Evolutionary conservation across 2,329 filamentous ascomycete species (phyloP).

Genomic region (Harringtonia aguacate): DNA sequence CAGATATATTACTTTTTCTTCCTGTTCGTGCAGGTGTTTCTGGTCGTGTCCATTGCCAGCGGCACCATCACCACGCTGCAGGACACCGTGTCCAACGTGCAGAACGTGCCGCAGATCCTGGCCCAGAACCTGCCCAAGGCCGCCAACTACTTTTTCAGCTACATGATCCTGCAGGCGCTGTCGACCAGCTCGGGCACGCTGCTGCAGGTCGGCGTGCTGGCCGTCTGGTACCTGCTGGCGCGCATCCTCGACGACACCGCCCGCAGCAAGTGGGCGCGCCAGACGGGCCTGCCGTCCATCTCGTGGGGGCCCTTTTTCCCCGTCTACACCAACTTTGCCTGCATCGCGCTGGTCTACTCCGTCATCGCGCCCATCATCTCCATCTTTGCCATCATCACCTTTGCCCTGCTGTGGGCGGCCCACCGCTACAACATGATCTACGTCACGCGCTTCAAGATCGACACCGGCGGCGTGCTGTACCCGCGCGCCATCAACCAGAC

Average conservation of each 20-base stretch:
- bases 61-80: conserved; percentile 55
- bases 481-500: conserved; percentile 90
- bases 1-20: conserved; percentile 92
- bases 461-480: conserved; percentile 88
- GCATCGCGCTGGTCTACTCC: conserved; percentile 81
- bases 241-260: conserved; percentile 75
- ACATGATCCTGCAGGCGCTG: conserved; percentile 91
- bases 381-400: conserved; percentile 87
- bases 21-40: conserved; percentile 87
- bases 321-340: conserved; percentile 92
- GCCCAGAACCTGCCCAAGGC: conserved; percentile 74
- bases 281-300: conserved; percentile 66
- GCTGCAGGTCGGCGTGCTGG: conserved; percentile 68
- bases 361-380: conserved; percentile 85
- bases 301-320: conserved; percentile 93
- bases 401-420: conserved; percentile 83
- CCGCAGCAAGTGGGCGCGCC: conserved; percentile 72
- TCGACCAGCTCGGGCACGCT: conserved; percentile 84
- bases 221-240: conserved; percentile 73
- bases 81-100: conserved; percentile 44
- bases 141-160: conserved; percentile 96
- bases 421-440: conserved; percentile 97
- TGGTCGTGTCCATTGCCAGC: conserved; percentile 79
- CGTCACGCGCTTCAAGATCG: conserved; percentile 77
- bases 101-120: conserved; percentile 58